A percentile compares a stretch with the other conserved stretches of the same genome.
phyloP scores from a whole-genome alignment of 164 flowering plant species.

The Paratinospora sagittata region DNA sequence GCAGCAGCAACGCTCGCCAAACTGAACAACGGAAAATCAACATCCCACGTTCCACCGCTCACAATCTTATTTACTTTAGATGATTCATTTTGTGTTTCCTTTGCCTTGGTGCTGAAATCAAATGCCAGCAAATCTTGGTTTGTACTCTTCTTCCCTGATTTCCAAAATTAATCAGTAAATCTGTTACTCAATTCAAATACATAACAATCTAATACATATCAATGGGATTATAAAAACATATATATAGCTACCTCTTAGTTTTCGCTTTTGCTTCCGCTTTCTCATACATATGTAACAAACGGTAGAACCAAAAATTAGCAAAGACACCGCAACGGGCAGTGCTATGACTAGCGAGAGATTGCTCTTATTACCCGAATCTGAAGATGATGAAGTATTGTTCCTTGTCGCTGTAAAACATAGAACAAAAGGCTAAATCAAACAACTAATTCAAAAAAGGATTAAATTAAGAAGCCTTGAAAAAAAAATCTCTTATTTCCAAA shows the following conservation, averaged over 20 bases:
- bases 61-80: not conserved
- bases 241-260: not conserved
- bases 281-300: not conserved
- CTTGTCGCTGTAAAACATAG: not conserved
- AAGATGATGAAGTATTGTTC: not conserved
- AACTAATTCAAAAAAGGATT: no score
- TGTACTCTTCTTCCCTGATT: not conserved
- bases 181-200: not conserved
- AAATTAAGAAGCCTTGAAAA: no score
- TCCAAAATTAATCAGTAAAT: not conserved
- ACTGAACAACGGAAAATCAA: slow-evolving; percentile 12
- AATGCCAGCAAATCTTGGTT: slow-evolving; percentile 3
- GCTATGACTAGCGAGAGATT: not conserved
- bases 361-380: slow-evolving; percentile 1
- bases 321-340: not conserved
- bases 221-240: not conserved
- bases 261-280: not conserved
- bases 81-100: not conserved
- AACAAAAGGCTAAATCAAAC: not conserved
- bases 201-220: no score
- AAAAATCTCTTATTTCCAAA: no score
- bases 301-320: not conserved
- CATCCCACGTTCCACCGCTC: not conserved
- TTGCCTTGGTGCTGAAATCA: not conserved
- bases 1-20: not conserved